Evolutionary conservation across 192 early-diverging fungal genomes (phyloP).

Genomic region (Cetraspora pellucida): DNA sequence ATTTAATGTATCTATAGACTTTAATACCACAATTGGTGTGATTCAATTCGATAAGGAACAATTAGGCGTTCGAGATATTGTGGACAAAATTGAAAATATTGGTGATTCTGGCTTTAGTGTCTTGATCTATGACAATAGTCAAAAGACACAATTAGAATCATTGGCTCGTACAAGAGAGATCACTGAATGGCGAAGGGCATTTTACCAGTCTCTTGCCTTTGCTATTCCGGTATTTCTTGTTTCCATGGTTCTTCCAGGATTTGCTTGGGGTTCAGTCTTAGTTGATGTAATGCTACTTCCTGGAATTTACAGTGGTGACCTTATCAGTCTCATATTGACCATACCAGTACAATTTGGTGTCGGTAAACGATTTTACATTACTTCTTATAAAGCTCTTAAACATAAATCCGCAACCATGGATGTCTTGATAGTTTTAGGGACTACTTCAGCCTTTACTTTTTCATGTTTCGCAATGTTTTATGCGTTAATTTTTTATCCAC

Average conservation of each 20-base stretch:
- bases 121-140: constrained; percentile 60
- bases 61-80: constrained; percentile 77
- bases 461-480: constrained; percentile 75
- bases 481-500: constrained; percentile 54
- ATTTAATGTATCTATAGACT: constrained; percentile 66
- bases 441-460: constrained; percentile 82
- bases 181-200: constrained; percentile 70
- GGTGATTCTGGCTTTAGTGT: constrained; percentile 87
- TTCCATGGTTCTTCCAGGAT: constrained; percentile 73
- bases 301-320: constrained; percentile 68
- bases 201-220: constrained; percentile 69
- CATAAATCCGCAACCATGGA: constrained; percentile 96
- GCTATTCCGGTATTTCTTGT: constrained; percentile 82
- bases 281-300: constrained; percentile 51
- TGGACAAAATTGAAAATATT: constrained; percentile 76
- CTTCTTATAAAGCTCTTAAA: constrained; percentile 76
- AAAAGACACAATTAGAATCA: constrained; percentile 85
- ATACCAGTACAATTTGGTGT: constrained; percentile 94
- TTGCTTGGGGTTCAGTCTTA: constrained; percentile 35
- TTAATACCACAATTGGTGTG: constrained; percentile 73
- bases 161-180: constrained; percentile 87
- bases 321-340: constrained; percentile 73
- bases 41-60: constrained; percentile 68
- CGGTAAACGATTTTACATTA: constrained; percentile 75
- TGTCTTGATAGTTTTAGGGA: constrained; percentile 86